Conservation (phyloP, 2,329 filamentous ascomycete species). For the Colletotrichum musae region DNA sequence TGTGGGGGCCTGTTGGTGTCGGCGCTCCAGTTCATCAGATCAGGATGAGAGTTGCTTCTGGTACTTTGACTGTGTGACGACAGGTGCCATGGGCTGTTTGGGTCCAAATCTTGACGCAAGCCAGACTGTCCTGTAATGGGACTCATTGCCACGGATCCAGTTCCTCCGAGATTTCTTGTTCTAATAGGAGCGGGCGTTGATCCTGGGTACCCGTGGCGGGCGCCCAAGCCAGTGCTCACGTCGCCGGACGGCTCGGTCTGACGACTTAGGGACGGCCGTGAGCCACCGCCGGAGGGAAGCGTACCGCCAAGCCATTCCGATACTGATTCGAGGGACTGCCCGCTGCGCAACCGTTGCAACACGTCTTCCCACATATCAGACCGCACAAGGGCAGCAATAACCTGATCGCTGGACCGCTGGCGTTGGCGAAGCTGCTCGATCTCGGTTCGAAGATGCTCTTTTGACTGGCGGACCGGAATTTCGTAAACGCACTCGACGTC, state of each 20-base stretch:
- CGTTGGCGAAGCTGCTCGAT: conserved; percentile 70
- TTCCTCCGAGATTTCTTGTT: conserved; percentile 29
- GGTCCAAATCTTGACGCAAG: conserved; percentile 57
- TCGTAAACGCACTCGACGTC: conserved; percentile 73
- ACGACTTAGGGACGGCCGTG: conserved; percentile 49
- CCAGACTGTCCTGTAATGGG: conserved; percentile 50
- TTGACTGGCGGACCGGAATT: conserved; percentile 74
- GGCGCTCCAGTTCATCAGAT: conserved; percentile 61
- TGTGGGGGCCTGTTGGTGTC: conserved; percentile 57
- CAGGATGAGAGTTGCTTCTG: conserved; percentile 62
- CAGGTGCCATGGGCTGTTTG: conserved; percentile 65
- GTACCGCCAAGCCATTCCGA: conserved; percentile 65
- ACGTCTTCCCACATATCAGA: conserved; percentile 69
- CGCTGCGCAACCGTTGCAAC: conserved; percentile 65
- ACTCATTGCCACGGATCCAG: conserved; percentile 44
- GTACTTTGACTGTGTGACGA: conserved; percentile 63
- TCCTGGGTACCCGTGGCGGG: conserved; percentile 42
- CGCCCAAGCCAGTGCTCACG: conserved; percentile 43
- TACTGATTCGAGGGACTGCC: conserved; percentile 69
- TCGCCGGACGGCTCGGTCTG: conserved; percentile 45
- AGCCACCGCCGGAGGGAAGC: conserved; percentile 49
- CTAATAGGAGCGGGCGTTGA: conserved; percentile 45
- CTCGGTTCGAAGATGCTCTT: conserved; percentile 72
- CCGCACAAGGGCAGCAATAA: conserved; percentile 68
- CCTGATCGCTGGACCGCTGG: conserved; percentile 68